Evolutionary conservation across 108 stramenopile genomes (phyloP).

Genomic region (Nannochloropsis gaditana): DNA sequence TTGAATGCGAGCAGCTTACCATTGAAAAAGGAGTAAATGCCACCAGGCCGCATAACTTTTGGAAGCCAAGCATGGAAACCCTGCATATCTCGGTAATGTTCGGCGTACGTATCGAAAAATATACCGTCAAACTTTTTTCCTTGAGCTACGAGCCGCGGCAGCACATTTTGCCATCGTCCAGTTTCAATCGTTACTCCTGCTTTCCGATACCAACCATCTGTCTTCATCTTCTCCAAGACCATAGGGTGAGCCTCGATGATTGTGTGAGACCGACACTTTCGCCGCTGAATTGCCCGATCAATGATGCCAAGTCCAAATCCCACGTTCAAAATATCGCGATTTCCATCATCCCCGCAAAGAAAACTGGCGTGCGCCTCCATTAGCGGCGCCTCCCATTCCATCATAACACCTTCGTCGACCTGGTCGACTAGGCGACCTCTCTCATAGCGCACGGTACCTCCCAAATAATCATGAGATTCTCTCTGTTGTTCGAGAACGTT

Average conservation of each 20-base stretch:
- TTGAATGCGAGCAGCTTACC: neutral
- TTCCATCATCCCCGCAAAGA: neutral
- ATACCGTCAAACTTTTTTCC: slow-evolving; percentile 64
- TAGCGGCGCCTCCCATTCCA: slow-evolving; percentile 91
- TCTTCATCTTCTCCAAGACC: slow-evolving; percentile 68
- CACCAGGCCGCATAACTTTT: slow-evolving; percentile 57
- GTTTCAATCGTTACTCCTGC: slow-evolving; percentile 65
- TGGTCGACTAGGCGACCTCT: slow-evolving; percentile 35
- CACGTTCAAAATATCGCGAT: slow-evolving; percentile 70
- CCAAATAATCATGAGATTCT: slow-evolving; percentile 58
- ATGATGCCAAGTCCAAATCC: slow-evolving; percentile 90
- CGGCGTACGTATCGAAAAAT: slow-evolving; percentile 89
- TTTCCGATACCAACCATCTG: slow-evolving; percentile 72
- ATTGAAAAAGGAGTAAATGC: slow-evolving; percentile 64
- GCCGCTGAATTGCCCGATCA: slow-evolving; percentile 65
- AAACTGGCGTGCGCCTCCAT: slow-evolving; percentile 83
- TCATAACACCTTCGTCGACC: slow-evolving; percentile 79
- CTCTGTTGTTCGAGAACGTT: slow-evolving; percentile 61
- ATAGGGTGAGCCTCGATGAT: slow-evolving; percentile 86
- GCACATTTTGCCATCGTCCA: slow-evolving; percentile 78
- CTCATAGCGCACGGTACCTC: slow-evolving; percentile 65
- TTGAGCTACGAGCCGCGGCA: slow-evolving; percentile 58
- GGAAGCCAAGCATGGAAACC: slow-evolving; percentile 64
- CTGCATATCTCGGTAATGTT: slow-evolving; percentile 77
- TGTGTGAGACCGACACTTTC: slow-evolving; percentile 51